A percentile compares a stretch with the other conserved stretches of the same genome.
Conservation (phyloP, 164 flowering plant species). For the Sedum album region DNA sequence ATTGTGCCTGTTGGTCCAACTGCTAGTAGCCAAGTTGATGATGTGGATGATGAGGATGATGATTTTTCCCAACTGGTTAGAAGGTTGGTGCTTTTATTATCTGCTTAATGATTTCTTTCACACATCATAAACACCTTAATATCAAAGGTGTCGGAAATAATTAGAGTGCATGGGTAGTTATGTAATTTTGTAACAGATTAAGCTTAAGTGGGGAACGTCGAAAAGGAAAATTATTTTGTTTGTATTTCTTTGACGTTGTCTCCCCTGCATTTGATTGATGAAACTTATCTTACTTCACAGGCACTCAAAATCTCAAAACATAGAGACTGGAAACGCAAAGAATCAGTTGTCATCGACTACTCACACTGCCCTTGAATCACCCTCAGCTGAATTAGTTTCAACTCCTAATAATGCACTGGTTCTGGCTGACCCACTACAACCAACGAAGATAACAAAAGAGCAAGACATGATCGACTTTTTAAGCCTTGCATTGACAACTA, state of each 20-base stretch:
- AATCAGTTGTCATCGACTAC: constrained; percentile 10
- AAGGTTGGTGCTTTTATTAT: background rate
- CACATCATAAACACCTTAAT: background rate
- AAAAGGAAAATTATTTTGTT: too few relatives aligned
- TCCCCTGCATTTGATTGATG: background rate
- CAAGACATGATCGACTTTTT: background rate
- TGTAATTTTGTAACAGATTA: too few relatives aligned
- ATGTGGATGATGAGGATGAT: background rate
- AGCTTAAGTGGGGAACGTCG: too few relatives aligned
- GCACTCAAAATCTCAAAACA: constrained; percentile 29
- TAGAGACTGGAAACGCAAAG: constrained; percentile 22
- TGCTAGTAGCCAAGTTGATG: background rate
- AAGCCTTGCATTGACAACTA: background rate
- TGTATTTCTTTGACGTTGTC: background rate
- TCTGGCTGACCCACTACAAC: background rate
- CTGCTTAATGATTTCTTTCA: too few relatives aligned
- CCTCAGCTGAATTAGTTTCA: background rate
- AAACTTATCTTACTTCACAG: constrained; percentile 30
- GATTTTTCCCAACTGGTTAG: background rate
- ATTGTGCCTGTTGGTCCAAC: background rate
- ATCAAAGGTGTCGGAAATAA: too few relatives aligned
- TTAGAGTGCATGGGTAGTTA: too few relatives aligned
- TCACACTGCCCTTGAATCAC: background rate
- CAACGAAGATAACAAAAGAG: background rate
- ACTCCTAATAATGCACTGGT: background rate